Evolutionary conservation across 2,329 filamentous ascomycete genomes (phyloP), one percentile per base, ranked within the genome.

Genomic region (Aspergillus awamori): DNA sequence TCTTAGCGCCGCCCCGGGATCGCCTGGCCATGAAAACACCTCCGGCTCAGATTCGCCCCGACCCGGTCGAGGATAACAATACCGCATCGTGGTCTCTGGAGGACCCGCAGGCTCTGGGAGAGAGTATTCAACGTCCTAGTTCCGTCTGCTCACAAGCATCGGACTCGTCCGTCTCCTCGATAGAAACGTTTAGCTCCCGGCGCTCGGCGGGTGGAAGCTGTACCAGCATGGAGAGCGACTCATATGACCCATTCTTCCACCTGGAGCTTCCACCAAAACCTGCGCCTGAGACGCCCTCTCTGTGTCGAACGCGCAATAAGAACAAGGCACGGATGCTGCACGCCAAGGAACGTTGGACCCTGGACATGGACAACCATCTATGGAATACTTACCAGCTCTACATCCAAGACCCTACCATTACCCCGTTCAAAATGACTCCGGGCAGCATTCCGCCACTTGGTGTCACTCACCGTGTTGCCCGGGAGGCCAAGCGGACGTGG

Each of bases 311-410:
- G 22, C 69, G 67, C 24, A 65, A 20, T 20, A 20, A 69, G 33
- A 67, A 63, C 10, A 65, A 70, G 57, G 63, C 74, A n/a, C 66
- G 70, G 13, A 36, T 36, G 33, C 11, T 36, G 62, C 62, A 24
- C 49, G 64, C 26, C 53, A 73, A 64, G 65, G 65, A 70, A 69
- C 70, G 72, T 43, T 89, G 86, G 83, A 87, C 83, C 5, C 76
- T 82, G 47, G 85, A 87, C 55, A 88, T 88, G 86, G 87, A 89
- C 70, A 82, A 84, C 59, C 87, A 89, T 69, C 75, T 89, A 33
- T 88, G 87, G 86, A 84, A 86, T 70, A 87, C 85, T 8, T 89
- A 88, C 74, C 84, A 87, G 76, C 80, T 82, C 57, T 88, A 88
- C 70, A 77, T 89, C n/a, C 84, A 87, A 63, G 86, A 89, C 71